Evolutionary conservation across 2,329 filamentous ascomycete species (phyloP).

Genomic region (Incumbomyces delicatus): DNA sequence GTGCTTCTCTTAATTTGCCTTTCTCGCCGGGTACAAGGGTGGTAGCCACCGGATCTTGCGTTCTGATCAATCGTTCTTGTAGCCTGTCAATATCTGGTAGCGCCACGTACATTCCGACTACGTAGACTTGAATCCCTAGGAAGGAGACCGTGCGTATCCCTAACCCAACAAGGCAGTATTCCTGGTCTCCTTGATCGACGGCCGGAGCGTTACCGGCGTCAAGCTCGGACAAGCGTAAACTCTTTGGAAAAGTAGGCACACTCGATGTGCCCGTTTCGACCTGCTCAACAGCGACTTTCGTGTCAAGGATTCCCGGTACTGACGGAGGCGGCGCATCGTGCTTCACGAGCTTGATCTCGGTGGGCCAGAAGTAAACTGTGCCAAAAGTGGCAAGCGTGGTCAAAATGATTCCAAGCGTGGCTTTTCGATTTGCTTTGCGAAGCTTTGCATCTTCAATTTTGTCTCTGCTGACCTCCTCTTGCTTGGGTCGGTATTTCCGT

Average conservation of each 20-base stretch:
- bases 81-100: constrained; percentile 72
- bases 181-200: constrained; percentile 40
- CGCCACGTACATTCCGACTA: constrained; percentile 85
- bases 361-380: constrained; percentile 22
- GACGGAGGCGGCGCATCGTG: constrained; percentile 32
- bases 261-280: constrained; percentile 71
- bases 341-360: constrained; percentile 22
- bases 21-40: constrained; percentile 77
- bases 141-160: constrained; percentile 87
- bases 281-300: constrained; percentile 56
- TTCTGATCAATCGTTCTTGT: constrained; percentile 65
- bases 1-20: constrained; percentile 55
- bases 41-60: constrained; percentile 53
- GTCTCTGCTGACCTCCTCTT: constrained; percentile 2
- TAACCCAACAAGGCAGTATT: constrained; percentile 81
- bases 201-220: constrained; percentile 25
- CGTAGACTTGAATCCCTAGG: constrained; percentile 82
- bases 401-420: constrained; percentile 27
- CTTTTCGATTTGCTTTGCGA: constrained; percentile 14
- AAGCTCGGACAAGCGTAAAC: constrained; percentile 50
- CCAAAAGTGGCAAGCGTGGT: constrained; percentile 34
- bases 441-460: constrained; percentile 14
- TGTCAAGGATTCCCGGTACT: constrained; percentile 24
- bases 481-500: constrained; percentile 13
- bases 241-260: constrained; percentile 70